Conservation (phyloP, 768 basidiomycete genomes). For the Phallus indusiatus region DNA sequence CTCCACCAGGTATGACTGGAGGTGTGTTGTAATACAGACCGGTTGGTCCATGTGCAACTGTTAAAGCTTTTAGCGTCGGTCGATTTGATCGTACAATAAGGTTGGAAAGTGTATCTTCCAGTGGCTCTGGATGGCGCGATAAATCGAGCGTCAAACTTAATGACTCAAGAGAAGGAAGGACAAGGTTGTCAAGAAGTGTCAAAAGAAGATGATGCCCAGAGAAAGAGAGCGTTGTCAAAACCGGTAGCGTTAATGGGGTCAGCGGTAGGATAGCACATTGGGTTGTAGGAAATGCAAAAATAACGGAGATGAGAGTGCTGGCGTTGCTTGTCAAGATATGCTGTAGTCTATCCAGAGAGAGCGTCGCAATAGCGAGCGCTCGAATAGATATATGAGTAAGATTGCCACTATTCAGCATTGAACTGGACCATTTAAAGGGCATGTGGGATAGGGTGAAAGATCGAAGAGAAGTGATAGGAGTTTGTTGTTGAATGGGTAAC, state of each 20-base stretch:
- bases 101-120: slow-evolving; percentile 59
- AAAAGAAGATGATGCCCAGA: slow-evolving; percentile 61
- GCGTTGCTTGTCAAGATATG: slow-evolving; percentile 53
- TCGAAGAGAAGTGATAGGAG: slow-evolving; percentile 38
- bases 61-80: slow-evolving; percentile 49
- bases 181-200: slow-evolving; percentile 50
- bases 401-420: slow-evolving; percentile 40
- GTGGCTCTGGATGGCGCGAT: slow-evolving; percentile 45
- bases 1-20: slow-evolving; percentile 46
- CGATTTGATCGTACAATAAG: slow-evolving; percentile 52
- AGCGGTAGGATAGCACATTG: slow-evolving; percentile 57
- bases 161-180: slow-evolving; percentile 46
- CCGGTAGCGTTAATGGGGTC: slow-evolving; percentile 39
- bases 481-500: slow-evolving; percentile 36
- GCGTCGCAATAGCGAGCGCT: slow-evolving; percentile 50
- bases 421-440: slow-evolving; percentile 71
- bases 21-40: slow-evolving; percentile 20
- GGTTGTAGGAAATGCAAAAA: slow-evolving; percentile 53
- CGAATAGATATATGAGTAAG: slow-evolving; percentile 35
- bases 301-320: slow-evolving; percentile 38
- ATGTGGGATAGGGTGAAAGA: slow-evolving; percentile 59
- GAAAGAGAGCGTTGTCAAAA: slow-evolving; percentile 45
- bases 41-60: slow-evolving; percentile 47
- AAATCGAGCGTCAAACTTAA: slow-evolving; percentile 59
- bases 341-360: slow-evolving; percentile 62